Base-by-base conservation (phyloP, 192 early-diverging fungal species). In the Backusella liffmaniae region DNA sequence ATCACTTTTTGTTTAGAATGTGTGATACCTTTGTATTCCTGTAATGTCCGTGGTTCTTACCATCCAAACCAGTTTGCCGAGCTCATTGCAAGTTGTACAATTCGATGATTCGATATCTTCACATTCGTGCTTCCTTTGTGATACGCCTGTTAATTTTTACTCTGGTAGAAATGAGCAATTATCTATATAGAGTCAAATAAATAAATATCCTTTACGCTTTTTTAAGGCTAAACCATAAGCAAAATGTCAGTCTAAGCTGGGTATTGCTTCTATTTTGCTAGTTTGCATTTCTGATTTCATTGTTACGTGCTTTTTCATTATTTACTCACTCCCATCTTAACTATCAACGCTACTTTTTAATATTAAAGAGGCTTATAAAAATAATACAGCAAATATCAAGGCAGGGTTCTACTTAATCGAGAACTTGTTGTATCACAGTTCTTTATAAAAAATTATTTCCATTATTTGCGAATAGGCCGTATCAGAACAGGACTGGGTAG, bases 71-170 rank as follows among this genome's bases (percentile, higher is more conserved):
- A 62, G 56, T 62, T 62, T 62, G 23, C 56, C 56, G 56, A 62
- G 10, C 12, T 29, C 56, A 23, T 29, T 29, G 12, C 0, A 1
- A 35, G 67, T 69, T 41, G 67, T 37, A 69, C 67, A 69, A 37
- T 41, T 69, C 32, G n/a, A 39, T 67, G 66, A 67, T 67, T 67
- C 66, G 66, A 67, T 67, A 30, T 68, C 37, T 68, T 68, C 67
- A 37, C 67, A 34, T 68, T 68, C 35, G 67, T 68, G 67, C 67
- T 68, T 59, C 53, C 53, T 59, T 68, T 68, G 67, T 34, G 65
- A 68, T 41, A 69, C 67, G 34, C 37, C 23, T 23, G 39, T 68
- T 68, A 37, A 35, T 69, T 69, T 69, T 23, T 39, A 23, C 35
- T 69, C 37, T 69, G 34, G 12, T 35, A 10, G 34, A 36, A 37